phyloP scores from a whole-genome alignment of 1,284 basidiomycete genomes.

The Malassezia caprae region DNA sequence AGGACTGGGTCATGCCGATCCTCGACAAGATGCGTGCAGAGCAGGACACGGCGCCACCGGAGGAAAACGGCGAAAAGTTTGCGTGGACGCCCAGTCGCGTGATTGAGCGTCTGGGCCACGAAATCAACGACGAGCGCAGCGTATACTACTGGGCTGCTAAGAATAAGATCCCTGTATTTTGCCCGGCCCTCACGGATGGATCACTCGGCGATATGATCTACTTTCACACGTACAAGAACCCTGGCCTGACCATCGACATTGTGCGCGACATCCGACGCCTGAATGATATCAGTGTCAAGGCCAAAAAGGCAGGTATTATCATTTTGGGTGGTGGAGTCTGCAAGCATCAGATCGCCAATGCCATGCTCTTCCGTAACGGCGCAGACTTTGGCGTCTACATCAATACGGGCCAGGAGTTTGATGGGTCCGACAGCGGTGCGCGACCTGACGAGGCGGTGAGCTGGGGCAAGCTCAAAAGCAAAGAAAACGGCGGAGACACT shows the following conservation, averaged over 20 bases:
- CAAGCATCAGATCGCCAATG: constrained; percentile 98
- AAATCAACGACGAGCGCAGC: constrained; percentile 84
- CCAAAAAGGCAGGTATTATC: constrained; percentile 94
- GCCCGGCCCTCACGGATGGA: constrained; percentile 93
- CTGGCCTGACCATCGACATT: constrained; percentile 82
- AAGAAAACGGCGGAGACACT: constrained; percentile 60
- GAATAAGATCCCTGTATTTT: constrained; percentile 98
- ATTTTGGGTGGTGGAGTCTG: constrained; percentile 95
- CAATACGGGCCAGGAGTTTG: constrained; percentile 98
- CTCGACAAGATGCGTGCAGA: constrained; percentile 83
- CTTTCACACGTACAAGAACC: constrained; percentile 71
- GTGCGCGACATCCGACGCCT: constrained; percentile 83
- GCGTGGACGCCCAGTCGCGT: constrained; percentile 87
- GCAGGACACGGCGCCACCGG: constrained; percentile 55
- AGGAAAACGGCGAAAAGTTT: constrained; percentile 56
- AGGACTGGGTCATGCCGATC: constrained; percentile 95
- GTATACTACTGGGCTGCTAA: constrained; percentile 95
- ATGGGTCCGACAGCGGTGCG: constrained; percentile 94
- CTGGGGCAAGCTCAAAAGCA: constrained; percentile 94
- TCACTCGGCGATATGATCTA: constrained; percentile 99
- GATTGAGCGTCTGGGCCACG: constrained; percentile 80
- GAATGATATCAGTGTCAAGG: constrained; percentile 79
- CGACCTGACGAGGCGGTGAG: constrained; percentile 94
- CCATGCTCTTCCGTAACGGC: constrained; percentile 96
- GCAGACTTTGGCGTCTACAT: constrained; percentile 97